Evolutionary conservation across 495 filamentous ascomycete genomes (phyloP).

Genomic region (Daldinia grandis): DNA sequence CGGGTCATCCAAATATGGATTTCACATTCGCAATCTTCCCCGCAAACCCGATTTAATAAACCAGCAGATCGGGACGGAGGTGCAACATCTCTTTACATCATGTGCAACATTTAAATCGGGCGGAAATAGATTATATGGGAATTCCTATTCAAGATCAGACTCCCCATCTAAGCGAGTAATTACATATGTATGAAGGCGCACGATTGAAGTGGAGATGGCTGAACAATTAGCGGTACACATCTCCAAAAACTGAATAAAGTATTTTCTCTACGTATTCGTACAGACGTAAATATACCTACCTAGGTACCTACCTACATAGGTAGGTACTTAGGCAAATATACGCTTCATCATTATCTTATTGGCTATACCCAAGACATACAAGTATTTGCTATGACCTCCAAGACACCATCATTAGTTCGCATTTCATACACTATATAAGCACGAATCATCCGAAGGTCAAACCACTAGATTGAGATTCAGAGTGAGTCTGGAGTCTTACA

Average conservation of each 20-base stretch:
- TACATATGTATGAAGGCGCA: neutral
- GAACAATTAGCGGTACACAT: neutral
- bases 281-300: no score
- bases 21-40: constrained; percentile 38
- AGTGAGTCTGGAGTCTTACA: constrained; percentile 9
- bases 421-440: constrained; percentile 2
- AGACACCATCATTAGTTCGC: neutral
- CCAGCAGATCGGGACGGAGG: constrained; percentile 26
- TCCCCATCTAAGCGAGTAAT: neutral
- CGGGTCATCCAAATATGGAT: constrained; percentile 23
- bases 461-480: constrained; percentile 20
- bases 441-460: constrained; percentile 29
- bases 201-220: neutral
- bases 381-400: constrained; percentile 7
- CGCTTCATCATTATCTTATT: constrained; percentile 4
- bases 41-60: constrained; percentile 34
- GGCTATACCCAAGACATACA: neutral
- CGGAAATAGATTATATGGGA: neutral
- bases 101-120: constrained; percentile 1
- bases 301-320: no score
- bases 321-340: no score
- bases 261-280: no score
- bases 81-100: constrained; percentile 12
- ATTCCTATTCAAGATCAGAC: neutral
- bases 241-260: neutral